A percentile compares a stretch with the other conserved stretches of the same genome.
These are phyloP conservation scores for Asterionellopsis glacialis DNA, from an alignment of 108 stramenopile species.

Conservation along the genomic window DNA sequence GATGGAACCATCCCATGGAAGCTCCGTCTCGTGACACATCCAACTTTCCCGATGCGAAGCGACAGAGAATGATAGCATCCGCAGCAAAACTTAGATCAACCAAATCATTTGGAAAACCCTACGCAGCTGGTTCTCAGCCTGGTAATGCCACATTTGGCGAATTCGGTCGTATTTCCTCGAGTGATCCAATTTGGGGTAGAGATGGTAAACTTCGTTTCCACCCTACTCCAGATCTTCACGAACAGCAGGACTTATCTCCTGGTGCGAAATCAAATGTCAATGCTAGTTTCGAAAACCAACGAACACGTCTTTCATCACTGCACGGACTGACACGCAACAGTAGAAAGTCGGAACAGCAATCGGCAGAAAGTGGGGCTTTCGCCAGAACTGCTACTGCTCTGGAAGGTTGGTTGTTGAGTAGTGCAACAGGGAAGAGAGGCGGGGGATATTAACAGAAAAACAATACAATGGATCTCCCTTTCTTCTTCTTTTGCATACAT, in stretches of 20 bases:
- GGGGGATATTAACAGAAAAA: too few species aligned
- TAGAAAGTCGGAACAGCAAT: slow-evolving; percentile 1
- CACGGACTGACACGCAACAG: background rate
- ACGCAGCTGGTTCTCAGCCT: slow-evolving; percentile 42
- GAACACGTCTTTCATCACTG: background rate
- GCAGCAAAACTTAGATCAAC: slow-evolving; percentile 32
- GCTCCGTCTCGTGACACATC: slow-evolving; percentile 15
- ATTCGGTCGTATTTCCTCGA: slow-evolving; percentile 28
- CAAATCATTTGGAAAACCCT: slow-evolving; percentile 56
- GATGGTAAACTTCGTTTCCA: slow-evolving; percentile 42
- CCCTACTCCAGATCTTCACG: slow-evolving; percentile 29
- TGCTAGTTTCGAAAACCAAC: background rate
- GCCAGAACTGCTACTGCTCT: slow-evolving; percentile 50
- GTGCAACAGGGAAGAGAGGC: slow-evolving; percentile 3
- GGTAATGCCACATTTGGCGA: slow-evolving; percentile 62
- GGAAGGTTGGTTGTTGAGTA: slow-evolving; percentile 36
- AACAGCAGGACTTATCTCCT: background rate
- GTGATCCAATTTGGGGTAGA: slow-evolving; percentile 36
- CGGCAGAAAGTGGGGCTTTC: slow-evolving; percentile 38
- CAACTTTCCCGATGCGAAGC: slow-evolving; percentile 12
- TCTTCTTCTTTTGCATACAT: too few species aligned
- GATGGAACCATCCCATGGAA: slow-evolving; percentile 28
- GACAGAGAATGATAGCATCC: slow-evolving; percentile 24
- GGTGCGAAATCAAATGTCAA: slow-evolving; percentile 1
- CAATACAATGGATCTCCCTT: too few species aligned